Conservation (phyloP, 139 green algal genomes). For the Astrephomene gubernaculifera region DNA sequence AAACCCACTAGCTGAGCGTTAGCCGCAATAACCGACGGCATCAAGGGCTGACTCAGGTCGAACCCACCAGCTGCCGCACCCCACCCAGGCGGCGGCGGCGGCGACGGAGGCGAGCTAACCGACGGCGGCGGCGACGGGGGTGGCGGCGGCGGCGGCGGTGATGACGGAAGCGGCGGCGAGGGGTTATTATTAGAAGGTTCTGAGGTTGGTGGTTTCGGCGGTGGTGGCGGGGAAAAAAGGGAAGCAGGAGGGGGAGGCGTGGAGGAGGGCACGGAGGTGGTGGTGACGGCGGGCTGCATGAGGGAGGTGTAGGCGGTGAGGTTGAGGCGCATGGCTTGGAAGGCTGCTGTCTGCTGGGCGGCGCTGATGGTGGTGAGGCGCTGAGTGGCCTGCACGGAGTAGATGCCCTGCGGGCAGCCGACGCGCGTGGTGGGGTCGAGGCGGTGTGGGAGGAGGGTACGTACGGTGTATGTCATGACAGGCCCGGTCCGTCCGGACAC, state of each 20-base stretch:
- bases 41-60: slow-evolving; percentile 11
- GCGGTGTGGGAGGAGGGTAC: too few relatives aligned
- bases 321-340: slow-evolving; percentile 26
- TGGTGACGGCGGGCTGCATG: background rate
- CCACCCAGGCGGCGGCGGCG: too few relatives aligned
- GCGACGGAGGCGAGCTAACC: too few relatives aligned
- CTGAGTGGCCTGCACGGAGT: slow-evolving; percentile 9
- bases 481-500: too few relatives aligned
- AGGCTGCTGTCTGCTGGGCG: slow-evolving; percentile 7
- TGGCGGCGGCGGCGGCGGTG: background rate
- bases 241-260: too few relatives aligned
- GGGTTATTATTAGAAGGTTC: background rate
- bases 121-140: background rate
- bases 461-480: too few relatives aligned
- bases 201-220: too few relatives aligned
- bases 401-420: slow-evolving; percentile 36
- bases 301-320: background rate
- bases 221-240: too few relatives aligned
- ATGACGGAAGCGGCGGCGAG: background rate
- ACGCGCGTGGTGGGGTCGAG: too few relatives aligned
- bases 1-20: slow-evolving; percentile 29
- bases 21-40: background rate
- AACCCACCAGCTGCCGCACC: too few relatives aligned
- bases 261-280: too few relatives aligned
- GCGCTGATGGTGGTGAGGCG: background rate